Base-by-base conservation (phyloP, 164 flowering plant species). In the Piper longum region DNA sequence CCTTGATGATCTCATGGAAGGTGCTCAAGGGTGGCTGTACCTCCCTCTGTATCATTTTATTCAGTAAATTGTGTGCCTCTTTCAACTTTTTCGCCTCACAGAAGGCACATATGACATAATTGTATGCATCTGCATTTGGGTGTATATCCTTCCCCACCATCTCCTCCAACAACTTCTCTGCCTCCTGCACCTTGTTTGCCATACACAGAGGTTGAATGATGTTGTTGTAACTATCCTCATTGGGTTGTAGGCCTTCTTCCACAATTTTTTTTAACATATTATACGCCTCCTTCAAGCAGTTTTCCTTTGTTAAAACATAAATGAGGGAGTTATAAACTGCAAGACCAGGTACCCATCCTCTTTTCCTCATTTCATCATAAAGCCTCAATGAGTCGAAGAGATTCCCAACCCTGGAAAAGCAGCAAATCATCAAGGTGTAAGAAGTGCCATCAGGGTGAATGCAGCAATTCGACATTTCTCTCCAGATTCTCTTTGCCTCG, bases 401-500 rank as follows among this genome's bases (percentile, higher is more conserved):
- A 73, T 89, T 84, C 19, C 95, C 85, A 42, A 72, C 84, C 76
- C 78, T 88, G 41, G 98, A 89, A 72, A 80, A 82, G 76, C 96
- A 86, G 9, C 88, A 86, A 51, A 92, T 89, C 88, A 92, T 76
- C 79, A 75, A 82, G 56, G 81, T 72, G 67, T 86, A 89, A 26
- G 96, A 79, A 68, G 74, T 73, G 17, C 74, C 84, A 78, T 92
- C 64, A 2, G 96, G 96, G 40, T 66, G 67, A 48, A 89, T 67
- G 70, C 98, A 88, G 66, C 66, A 75, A 55, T 76, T 84, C 18
- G 87, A 84, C 96, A 93, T 93, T 74, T 84, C 92, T 72, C 90
- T 84, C 98, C 97, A 89, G 42, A 93, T 67, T 74, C 98, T 79
- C 79, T 88, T 93, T 64, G 98, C 92, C 82, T 88, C 98, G 43